Evolutionary conservation across 73 alveolate species (phyloP), one percentile per base, ranked within the genome.

Genomic region (Paramecium biaurelia): DNA sequence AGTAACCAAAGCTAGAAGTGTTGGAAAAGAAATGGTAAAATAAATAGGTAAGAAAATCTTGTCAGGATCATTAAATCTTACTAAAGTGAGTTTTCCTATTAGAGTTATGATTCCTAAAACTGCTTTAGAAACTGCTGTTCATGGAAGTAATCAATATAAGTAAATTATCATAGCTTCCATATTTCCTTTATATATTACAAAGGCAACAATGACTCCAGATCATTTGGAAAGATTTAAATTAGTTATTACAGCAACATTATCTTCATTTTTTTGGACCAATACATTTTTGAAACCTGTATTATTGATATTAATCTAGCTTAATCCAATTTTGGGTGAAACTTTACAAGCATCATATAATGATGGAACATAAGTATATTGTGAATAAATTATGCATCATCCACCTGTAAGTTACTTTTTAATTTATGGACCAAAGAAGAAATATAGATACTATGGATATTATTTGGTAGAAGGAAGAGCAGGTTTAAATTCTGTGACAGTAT

Each of bases 281-380:
- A 79, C 94, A 23, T 96, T 96, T 92, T 95, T 95, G 76, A 96
- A 96, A 89, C 99, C 99, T 2, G 93, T 86, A 86, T 18, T 0
- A 20, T 63, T 41, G 0, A 63, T 20, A 63, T 15, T 18, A 34
- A 86, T 35, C 21, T 59, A 86, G 93, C 87, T 98, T 76, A 98
- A 98, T 92, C 99, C 99, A 21, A 95, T 98, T 28, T 92, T 97
- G 85, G 99, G 99, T 37, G 99, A 98, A 92, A 98, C 99, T 34
- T 96, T 94, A 86, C 93, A 95, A 92, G 98, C 98, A 90, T 94
- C 76, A 38, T 93, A 96, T 92, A 97, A 95, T 84, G 99, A 98
- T 93, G 99, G 99, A 41, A 94, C 99, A 9, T 92, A 92, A 92
- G 97, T 96, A 57, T 98, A 95, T 95, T 94, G 96, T 63, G 99